Evolutionary conservation across 176 grass and related monocot genomes (phyloP), one percentile per base, ranked within the genome.

Genomic region (Oryza officinalis): DNA sequence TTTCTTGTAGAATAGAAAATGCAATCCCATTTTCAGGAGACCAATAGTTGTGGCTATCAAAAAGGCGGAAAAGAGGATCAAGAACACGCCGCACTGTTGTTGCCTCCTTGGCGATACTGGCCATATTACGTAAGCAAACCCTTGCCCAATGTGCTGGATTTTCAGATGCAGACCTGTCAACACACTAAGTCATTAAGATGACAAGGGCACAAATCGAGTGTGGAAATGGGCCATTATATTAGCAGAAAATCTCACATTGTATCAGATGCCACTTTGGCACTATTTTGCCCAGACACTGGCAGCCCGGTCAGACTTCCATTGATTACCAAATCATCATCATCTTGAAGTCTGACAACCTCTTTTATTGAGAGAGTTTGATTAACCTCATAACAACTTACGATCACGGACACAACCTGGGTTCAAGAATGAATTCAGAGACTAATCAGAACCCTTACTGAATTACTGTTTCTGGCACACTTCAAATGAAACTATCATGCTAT

Each of bases 121-220:
- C 89, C 93, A 99, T 96, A 87, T 99, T 96, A 60, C 81, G 78
- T 74, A 99, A 96, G 80, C 93, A 96, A 77, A 96, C 75, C 78
- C 88, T 92, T 43, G 96, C 87, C 96, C 96, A 99, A 28, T 96
- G 87, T 17, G 74, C 73, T 67, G 91, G 93, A 79, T 88, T 94
- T 83, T 87, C 90, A 64, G 83, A 92, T n/a, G 52, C 43, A 71
- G 81, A 80, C 96, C 96, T 99, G 85, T 10, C 60, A 67, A 78
- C 28, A 80, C 69, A 86, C 54, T 85, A 83, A 90, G n/a, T 26
- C 30, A 71, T 74, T 77, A 73, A 75, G 49, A 68, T 81, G 4
- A 71, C 74, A 74, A 31, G 69, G 40, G 27, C 28, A 31, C 57
- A 69, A 69, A 31, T 65, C 28, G 13, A 32, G 27, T 80, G 17